Conservation (phyloP, 495 filamentous ascomycete genomes). For the Xylaria bambusicola region DNA sequence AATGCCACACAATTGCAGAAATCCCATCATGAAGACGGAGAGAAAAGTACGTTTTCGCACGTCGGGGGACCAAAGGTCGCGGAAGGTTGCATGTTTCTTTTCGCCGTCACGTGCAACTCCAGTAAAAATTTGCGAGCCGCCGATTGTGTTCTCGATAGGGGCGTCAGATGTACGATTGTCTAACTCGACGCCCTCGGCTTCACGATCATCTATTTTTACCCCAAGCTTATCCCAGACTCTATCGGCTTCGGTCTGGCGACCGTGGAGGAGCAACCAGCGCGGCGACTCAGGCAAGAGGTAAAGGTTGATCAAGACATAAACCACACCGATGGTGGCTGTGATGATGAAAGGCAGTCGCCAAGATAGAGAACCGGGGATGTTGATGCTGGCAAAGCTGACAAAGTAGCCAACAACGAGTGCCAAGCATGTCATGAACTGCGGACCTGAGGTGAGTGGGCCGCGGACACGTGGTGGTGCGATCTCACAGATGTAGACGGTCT, state of each 20-base stretch:
- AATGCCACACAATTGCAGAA: constrained; percentile 54
- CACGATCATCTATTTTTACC: constrained; percentile 27
- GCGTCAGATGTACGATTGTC: not conserved
- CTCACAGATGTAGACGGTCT: constrained; percentile 63
- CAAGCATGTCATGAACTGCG: constrained; percentile 57
- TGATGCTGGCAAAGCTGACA: constrained; percentile 59
- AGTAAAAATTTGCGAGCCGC: not conserved
- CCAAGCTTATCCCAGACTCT: constrained; percentile 26
- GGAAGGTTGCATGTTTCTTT: constrained; percentile 22
- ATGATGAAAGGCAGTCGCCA: constrained; percentile 61
- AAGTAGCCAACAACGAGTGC: constrained; percentile 62
- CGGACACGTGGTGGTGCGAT: constrained; percentile 57
- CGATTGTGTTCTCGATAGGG: constrained; percentile 14
- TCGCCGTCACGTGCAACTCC: not conserved
- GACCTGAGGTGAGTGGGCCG: constrained; percentile 57
- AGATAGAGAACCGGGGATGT: constrained; percentile 49
- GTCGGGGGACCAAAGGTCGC: constrained; percentile 26
- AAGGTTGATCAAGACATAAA: constrained; percentile 39
- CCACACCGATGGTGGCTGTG: constrained; percentile 29
- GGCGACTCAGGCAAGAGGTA: constrained; percentile 44
- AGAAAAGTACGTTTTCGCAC: constrained; percentile 25
- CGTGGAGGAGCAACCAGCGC: constrained; percentile 45
- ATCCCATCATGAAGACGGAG: constrained; percentile 43
- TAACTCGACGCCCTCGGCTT: constrained; percentile 20
- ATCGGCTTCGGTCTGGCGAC: constrained; percentile 28